Base-by-base conservation (phyloP, 805 yeast genomes). In the Wickerhamiella lipophila region DNA sequence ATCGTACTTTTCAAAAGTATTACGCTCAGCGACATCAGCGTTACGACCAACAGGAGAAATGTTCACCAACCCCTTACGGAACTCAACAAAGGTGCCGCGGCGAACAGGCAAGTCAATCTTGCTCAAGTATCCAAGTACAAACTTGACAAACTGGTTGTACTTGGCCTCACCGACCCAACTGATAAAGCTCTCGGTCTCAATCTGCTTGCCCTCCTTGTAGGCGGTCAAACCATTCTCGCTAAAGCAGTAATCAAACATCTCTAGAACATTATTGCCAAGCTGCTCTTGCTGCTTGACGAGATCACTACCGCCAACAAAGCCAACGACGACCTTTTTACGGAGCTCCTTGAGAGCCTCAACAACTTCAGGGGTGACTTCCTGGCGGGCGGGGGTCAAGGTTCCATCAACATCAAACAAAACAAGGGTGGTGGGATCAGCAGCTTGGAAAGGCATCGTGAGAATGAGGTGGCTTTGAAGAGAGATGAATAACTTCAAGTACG, bases 1-100 rank as follows among this genome's bases (percentile, higher is more conserved):
- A 69, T 92, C 99, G 68, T 60, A 92, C 60, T 71, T 74, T 74
- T 92, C 97, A 65, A 74, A 92, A 59, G 87, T 96, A 68, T 77
- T 79, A 74, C 99, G 84, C 75, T 92, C 96, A 57, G 77, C 78
- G 58, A 86, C 86, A 36, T 94, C 80, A 53, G 97, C 97, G 67
- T 92, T 92, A 79, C 99, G 86, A 63, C 99, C 99, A 53, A 92
- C 79, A 59, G 99, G 99, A 13, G 96, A 87, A 55, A 92, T 86
- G 71, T 92, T 92, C 70, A 92, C 84, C 95, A 92, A 88, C 68
- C 99, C 99, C 68, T 92, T 92, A 79, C 99, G 85, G 77, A 92
- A 92, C 75, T 92, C 99, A 59, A 92, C 72, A 70, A 92, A 92
- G 52, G 99, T 92, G 68, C 99, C 99, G 75, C 96, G 86, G 79